phyloP scores from a whole-genome alignment of 768 basidiomycete species.

The Porphyrellus cyaneotinctus region DNA sequence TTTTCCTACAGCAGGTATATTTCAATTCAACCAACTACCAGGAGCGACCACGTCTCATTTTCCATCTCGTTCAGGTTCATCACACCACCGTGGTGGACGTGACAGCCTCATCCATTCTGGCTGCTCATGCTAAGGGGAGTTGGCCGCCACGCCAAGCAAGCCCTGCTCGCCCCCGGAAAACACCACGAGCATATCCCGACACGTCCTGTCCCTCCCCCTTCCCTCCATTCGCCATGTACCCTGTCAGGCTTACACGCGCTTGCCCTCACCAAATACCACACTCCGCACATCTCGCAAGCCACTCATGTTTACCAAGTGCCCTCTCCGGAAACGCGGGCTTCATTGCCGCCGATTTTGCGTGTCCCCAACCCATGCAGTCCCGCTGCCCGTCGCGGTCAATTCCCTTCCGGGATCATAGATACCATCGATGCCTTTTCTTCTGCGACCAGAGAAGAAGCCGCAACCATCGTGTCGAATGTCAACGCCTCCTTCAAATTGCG shows the following conservation, averaged over 20 bases:
- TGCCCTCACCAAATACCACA: slow-evolving; percentile 9
- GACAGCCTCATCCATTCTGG: slow-evolving; percentile 38
- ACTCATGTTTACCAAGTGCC: slow-evolving; percentile 1
- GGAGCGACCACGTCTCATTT: not conserved
- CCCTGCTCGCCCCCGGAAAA: slow-evolving; percentile 22
- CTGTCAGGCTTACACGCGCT: slow-evolving; percentile 15
- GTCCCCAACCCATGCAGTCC: not conserved
- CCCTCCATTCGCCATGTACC: slow-evolving; percentile 23
- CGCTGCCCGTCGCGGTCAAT: slow-evolving; percentile 7
- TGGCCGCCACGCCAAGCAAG: slow-evolving; percentile 47
- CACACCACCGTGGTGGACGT: slow-evolving; percentile 36
- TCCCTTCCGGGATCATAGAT: slow-evolving; percentile 24
- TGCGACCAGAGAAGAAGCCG: slow-evolving; percentile 12
- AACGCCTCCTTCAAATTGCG: slow-evolving; percentile 20
- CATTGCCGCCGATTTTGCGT: not conserved
- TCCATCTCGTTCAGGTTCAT: slow-evolving; percentile 7
- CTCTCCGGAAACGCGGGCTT: not conserved
- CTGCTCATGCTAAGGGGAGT: slow-evolving; percentile 75
- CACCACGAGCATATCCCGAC: slow-evolving; percentile 9
- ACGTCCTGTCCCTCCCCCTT: not conserved
- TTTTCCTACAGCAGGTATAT: slow-evolving; percentile 6
- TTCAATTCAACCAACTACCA: not conserved
- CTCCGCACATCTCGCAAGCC: slow-evolving; percentile 2
- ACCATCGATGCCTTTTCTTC: slow-evolving; percentile 24
- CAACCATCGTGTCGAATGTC: slow-evolving; percentile 13